Conservation (phyloP, 1,139 yeast genomes). For the Scheffersomyces lignicola region DNA sequence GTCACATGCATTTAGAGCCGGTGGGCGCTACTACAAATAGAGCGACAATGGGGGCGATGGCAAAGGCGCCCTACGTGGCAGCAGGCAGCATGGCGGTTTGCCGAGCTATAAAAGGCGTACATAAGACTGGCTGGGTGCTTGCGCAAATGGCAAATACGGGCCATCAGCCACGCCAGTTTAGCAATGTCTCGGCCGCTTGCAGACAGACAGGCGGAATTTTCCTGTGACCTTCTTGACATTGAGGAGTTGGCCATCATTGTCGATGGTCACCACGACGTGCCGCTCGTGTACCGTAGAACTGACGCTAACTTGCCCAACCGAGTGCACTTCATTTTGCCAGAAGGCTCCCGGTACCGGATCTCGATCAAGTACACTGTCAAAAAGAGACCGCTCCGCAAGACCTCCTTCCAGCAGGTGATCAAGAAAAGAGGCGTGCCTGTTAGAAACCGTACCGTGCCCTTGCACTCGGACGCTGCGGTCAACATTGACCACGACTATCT, state of each 20-base stretch:
- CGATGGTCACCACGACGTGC: slow-evolving; percentile 27
- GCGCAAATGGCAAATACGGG: too few relatives aligned
- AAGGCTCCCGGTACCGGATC: slow-evolving; percentile 28
- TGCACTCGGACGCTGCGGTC: slow-evolving; percentile 21
- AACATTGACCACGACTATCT: slow-evolving; percentile 17
- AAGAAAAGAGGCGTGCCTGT: slow-evolving; percentile 32
- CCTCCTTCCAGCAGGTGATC: slow-evolving; percentile 34
- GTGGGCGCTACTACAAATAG: too few relatives aligned
- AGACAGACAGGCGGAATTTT: slow-evolving; percentile 16
- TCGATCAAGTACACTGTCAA: slow-evolving; percentile 30
- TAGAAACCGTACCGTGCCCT: slow-evolving; percentile 23
- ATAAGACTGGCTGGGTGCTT: too few relatives aligned
- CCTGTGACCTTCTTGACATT: slow-evolving; percentile 26
- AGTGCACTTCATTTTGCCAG: slow-evolving; percentile 33
- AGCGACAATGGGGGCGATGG: too few relatives aligned
- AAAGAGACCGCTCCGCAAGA: slow-evolving; percentile 21
- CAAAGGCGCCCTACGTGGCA: too few relatives aligned
- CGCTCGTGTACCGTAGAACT: slow-evolving; percentile 22
- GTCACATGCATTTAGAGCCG: too few relatives aligned
- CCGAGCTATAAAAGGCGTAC: too few relatives aligned
- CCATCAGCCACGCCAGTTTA: too few relatives aligned
- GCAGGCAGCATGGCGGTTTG: too few relatives aligned
- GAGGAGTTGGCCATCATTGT: slow-evolving; percentile 27
- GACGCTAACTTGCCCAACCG: slow-evolving; percentile 30
- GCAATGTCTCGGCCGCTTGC: neutral